These are phyloP conservation scores for Wickerhamomyces sp. DNA, from an alignment of 1,139 yeast species.

Conservation along the genomic window DNA sequence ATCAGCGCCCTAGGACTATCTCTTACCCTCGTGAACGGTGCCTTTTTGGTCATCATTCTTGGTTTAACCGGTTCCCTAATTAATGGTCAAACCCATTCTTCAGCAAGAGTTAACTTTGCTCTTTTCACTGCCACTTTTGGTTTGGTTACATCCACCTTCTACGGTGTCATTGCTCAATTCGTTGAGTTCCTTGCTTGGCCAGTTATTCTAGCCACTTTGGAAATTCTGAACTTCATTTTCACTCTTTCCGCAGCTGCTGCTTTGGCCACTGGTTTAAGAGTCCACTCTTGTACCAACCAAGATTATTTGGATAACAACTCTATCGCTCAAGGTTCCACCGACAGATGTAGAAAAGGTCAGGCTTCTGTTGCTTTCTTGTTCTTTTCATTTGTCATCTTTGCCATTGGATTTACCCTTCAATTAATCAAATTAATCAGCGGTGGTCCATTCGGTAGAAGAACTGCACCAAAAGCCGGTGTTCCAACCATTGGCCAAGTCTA, in stretches of 20 bases:
- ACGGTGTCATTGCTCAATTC: conserved; percentile 76
- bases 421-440: conserved; percentile 52
- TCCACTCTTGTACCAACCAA: conserved; percentile 77
- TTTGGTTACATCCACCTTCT: conserved; percentile 70
- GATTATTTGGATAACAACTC: conserved; percentile 57
- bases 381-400: conserved; percentile 74
- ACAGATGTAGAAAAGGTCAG: conserved; percentile 95
- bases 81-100: conserved; percentile 52
- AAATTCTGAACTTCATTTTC: conserved; percentile 85
- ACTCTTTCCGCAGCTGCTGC: conserved; percentile 94
- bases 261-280: conserved; percentile 81
- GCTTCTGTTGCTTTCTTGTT: conserved; percentile 86
- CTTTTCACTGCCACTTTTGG: conserved; percentile 87
- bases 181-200: conserved; percentile 86
- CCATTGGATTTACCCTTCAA: conserved; percentile 65
- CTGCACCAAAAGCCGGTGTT: conserved; percentile 70
- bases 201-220: conserved; percentile 62
- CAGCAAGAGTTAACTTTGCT: conserved; percentile 84
- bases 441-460: conserved; percentile 66
- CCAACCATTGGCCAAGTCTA: conserved; percentile 86
- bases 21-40: conserved; percentile 49
- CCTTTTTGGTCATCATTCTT: conserved; percentile 68
- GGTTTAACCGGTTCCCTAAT: conserved; percentile 87
- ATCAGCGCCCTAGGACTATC: conserved; percentile 1
- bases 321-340: conserved; percentile 68